Percentiles rank a stretch among this genome's conserved stretches.
phyloP scores from a whole-genome alignment of 1,139 yeast species.

The Magnusiomyces sp. region DNA sequence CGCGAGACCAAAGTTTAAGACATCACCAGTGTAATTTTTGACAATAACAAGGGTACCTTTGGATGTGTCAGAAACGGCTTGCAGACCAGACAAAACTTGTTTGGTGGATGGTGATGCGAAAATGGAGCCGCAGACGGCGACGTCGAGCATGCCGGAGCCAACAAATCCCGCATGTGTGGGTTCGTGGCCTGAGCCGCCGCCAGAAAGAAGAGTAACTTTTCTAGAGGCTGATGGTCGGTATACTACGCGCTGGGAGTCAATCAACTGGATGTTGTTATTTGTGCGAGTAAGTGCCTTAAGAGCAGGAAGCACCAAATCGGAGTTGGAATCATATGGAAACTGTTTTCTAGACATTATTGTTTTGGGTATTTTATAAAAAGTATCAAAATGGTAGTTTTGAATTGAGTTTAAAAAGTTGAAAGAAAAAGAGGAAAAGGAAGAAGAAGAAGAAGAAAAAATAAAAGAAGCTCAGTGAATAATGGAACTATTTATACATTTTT shows the following conservation, averaged over 20 bases:
- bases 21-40: slow-evolving; percentile 91
- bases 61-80: slow-evolving; percentile 43
- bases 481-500: no score
- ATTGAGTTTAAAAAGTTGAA: no score
- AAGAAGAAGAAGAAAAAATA: no score
- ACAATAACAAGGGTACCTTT: slow-evolving; percentile 69
- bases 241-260: slow-evolving; percentile 62
- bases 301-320: slow-evolving; percentile 56
- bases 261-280: slow-evolving; percentile 55
- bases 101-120: slow-evolving; percentile 91
- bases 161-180: slow-evolving; percentile 90
- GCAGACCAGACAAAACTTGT: slow-evolving; percentile 68
- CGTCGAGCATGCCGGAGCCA: slow-evolving; percentile 72
- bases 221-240: slow-evolving; percentile 31
- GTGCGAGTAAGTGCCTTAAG: slow-evolving; percentile 60
- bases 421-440: no score
- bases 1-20: slow-evolving; percentile 83
- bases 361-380: not conserved
- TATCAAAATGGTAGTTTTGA: no score
- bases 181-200: slow-evolving; percentile 96
- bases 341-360: slow-evolving; percentile 20
- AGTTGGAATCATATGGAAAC: slow-evolving; percentile 29
- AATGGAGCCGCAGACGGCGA: slow-evolving; percentile 80
- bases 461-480: no score
- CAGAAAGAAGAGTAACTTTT: slow-evolving; percentile 67